Base-by-base conservation (phyloP, 2,329 filamentous ascomycete species). In the Aspergillus thermomutatus region DNA sequence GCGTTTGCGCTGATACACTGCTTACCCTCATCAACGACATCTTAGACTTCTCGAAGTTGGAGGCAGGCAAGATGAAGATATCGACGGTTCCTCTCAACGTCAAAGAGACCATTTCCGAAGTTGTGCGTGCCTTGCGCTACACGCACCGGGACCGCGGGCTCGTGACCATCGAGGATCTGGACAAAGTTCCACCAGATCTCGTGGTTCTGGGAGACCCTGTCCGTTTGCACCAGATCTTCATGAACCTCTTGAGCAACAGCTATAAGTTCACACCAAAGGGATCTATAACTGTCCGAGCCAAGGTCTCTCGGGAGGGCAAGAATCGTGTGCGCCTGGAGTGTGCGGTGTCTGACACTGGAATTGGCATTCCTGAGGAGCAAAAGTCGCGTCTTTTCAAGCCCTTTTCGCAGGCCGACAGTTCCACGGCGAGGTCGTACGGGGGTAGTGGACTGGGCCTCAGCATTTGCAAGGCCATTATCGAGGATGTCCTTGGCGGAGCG, bases 381-480 rank as follows among this genome's bases (percentile, higher is more conserved):
- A 82, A 93, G 50, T 86, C 88, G 59, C 94, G 94, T 60, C 82
- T 97, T 1, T 97, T 97, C 82, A 85, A 91, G 65, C 92, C 92
- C 0, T 97, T 97, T 69, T 93, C 90, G 54, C 92, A 97, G 74
- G 92, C 93, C 1, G 92, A 97, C 74, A 89, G 88, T 49, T 94
- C 90, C 64, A 96, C 92, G 2, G 91, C 92, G 53, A 83, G 92
- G 52, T 94, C 92, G 69, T 97, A 96, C 65, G 92, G 92, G 43
- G 92, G 92, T 46, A 96, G 91, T 64, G 92, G 92, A 25, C 85
- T 97, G 2, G 92, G 92, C 1, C 81, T 97, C 46, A 95, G 90
- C 68, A 97, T 97, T 62, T 96, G 92, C 82, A 96, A 96, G 75
- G 92, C 90, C 0, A 86, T 97, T 46, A 92, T 97, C 60, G 90